Base-by-base conservation (phyloP, 768 basidiomycete genomes). In the Dacryopinax spathularia region DNA sequence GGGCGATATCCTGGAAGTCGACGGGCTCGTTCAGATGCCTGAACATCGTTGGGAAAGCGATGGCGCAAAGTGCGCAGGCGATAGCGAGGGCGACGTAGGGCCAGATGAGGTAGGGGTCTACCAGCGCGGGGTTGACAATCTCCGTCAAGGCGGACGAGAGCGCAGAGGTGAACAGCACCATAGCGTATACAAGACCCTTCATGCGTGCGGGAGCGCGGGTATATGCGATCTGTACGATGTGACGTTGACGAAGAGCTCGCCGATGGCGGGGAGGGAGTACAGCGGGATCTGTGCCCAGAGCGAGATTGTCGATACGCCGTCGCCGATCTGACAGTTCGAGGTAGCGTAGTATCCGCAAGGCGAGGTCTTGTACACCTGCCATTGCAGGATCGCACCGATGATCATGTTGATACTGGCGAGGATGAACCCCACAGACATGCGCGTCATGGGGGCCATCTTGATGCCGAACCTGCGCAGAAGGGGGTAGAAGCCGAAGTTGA, bases 91-190 rank as follows among this genome's bases (percentile, higher is more conserved):
- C 71, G 43, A 69, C 65, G 33, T 63, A 64, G 13, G 64, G 65
- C 70, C 69, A 71, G 63, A 72, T 71, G 39, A 75, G 69, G 67
- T 73, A 68, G 16, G 74, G 74, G 66, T 74, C 73, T 6, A 65
- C 34, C 35, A 72, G 66, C 27, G 63, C 70, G 16, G 68, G 65
- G 22, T 71, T 65, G 37, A 70, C 39, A 25, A 72, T 72, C 13
- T 71, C 66, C 5, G 63, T 61, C 37, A 75, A 62, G 33, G 73
- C 73, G 22, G 69, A 64, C 2, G 70, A 66, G 66, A 73, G 68
- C 62, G 74, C 74, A 1, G 60, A 61, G 39, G 64, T 67, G 70
- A 72, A 72, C 31, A 73, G 66, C 33, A 65, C 63, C 34, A 69
- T 35, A 34, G 72, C 69, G 62, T 72, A 72, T 36, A 73, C 71